phyloP scores from a whole-genome alignment of 2,329 filamentous ascomycete genomes.

The Alternaria infectoria region DNA sequence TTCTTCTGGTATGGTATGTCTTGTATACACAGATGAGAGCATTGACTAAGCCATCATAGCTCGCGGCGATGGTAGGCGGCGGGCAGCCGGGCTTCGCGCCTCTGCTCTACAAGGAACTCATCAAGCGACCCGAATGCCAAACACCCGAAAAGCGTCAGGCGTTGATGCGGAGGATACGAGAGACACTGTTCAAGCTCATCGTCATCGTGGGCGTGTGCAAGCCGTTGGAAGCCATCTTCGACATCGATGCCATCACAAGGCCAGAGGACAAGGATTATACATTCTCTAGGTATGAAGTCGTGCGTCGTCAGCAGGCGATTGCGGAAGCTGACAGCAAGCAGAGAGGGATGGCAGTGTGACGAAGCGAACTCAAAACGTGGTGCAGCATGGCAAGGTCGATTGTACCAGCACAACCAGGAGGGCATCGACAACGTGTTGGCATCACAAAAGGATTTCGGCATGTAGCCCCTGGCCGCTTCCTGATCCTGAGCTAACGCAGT shows the following conservation, averaged over 20 bases:
- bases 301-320: background rate
- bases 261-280: conserved; percentile 65
- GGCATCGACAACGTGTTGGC: conserved; percentile 49
- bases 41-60: conserved; percentile 15
- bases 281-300: conserved; percentile 51
- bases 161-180: conserved; percentile 61
- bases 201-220: conserved; percentile 67
- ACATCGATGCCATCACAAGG: conserved; percentile 59
- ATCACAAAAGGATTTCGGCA: conserved; percentile 56
- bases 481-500: background rate
- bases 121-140: conserved; percentile 54
- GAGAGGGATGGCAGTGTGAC: conserved; percentile 65
- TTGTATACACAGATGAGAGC: background rate
- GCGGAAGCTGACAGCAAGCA: conserved; percentile 14
- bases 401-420: conserved; percentile 61
- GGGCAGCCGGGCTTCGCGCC: conserved; percentile 60
- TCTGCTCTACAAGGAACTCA: conserved; percentile 64
- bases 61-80: conserved; percentile 57
- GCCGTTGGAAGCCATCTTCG: conserved; percentile 65
- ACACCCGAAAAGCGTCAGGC: conserved; percentile 54
- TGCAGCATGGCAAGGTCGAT: conserved; percentile 61
- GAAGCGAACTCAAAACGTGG: conserved; percentile 61
- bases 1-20: conserved; percentile 44
- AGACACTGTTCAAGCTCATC: conserved; percentile 65
- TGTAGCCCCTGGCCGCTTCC: background rate